phyloP scores from a whole-genome alignment of 768 basidiomycete species.

The Hygrophorus pudorinus region DNA sequence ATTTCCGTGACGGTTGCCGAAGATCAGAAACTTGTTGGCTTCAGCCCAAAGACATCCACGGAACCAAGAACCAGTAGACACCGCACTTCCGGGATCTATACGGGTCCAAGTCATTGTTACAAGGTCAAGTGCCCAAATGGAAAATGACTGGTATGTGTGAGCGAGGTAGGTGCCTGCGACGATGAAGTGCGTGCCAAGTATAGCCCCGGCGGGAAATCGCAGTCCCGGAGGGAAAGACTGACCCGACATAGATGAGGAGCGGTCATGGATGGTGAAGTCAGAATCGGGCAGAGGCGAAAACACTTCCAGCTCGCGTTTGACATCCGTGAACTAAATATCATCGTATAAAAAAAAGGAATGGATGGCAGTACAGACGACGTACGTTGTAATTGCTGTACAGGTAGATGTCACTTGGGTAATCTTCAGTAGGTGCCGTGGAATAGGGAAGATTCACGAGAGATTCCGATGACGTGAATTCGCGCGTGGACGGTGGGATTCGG shows the following conservation, averaged over 20 bases:
- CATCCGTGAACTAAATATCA: constrained; percentile 70
- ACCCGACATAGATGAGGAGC: constrained; percentile 73
- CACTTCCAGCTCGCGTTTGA: constrained; percentile 90
- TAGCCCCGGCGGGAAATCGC: constrained; percentile 91
- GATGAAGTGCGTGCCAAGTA: constrained; percentile 84
- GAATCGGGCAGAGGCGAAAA: constrained; percentile 72
- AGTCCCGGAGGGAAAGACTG: constrained; percentile 85
- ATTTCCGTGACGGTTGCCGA: constrained; percentile 83
- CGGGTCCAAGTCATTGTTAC: constrained; percentile 75
- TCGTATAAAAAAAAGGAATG: constrained; percentile 8
- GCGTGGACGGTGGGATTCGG: constrained; percentile 26
- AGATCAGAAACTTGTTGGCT: constrained; percentile 78
- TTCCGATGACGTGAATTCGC: constrained; percentile 48
- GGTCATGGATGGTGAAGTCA: constrained; percentile 72
- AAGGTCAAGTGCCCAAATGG: constrained; percentile 92
- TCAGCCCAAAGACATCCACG: constrained; percentile 82
- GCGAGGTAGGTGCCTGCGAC: constrained; percentile 95
- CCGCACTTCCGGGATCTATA: constrained; percentile 79
- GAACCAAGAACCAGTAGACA: constrained; percentile 91
- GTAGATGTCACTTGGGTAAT: constrained; percentile 78
- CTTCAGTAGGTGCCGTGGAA: constrained; percentile 58
- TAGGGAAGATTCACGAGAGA: constrained; percentile 66
- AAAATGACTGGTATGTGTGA: constrained; percentile 88
- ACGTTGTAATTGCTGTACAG: constrained; percentile 97
- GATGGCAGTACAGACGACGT: constrained; percentile 18